Evolutionary conservation across 495 filamentous ascomycete genomes (phyloP), one percentile per base, ranked within the genome.

Genomic region (Chaetomium cochliodes): DNA sequence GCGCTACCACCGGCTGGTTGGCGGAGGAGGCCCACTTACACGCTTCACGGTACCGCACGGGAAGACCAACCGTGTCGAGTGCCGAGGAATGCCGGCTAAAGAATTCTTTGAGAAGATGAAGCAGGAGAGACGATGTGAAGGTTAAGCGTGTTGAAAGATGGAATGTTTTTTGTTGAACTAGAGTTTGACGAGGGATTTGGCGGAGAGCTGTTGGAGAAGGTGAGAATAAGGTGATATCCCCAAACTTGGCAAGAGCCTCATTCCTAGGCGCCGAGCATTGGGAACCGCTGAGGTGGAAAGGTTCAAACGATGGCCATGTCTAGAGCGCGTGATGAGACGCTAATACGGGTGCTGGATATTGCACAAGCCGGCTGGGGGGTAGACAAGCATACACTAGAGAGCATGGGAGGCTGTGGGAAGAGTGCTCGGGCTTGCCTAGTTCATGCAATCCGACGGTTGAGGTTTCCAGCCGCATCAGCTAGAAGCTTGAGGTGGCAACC

Each of bases 181-280:
- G 13, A n/a, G 18, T 16, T 37, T 9, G 22, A 44, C 41, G 13
- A 18, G 41, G 2, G 13, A n/a, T 12, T 28, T 26, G 13, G 53
- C 4, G 33, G 33, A 37, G 16, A 37, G 25, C 11, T 20, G 30
- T 18, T 22, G 18, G 23, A 51, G 22, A 51, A 26, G 23, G 41
- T 11, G 18, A 23, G 41, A 46, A 46, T 25, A 60, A 47, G 44
- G 41, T 28, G 42, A 50, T 18, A 22, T 33, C 58, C 12, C 25
- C 58, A 50, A 37, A 37, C 58, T 60, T 60, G 58, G 58, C 44
- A 60, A 60, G 58, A 60, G 58, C 58, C 58, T 47, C 58, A 47
- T 30, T 28, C 33, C n/a, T 50, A 6, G 37, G 56, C 23, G 39
- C 23, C 33, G 56, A 23, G 25, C 26, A 15, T 26, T 22, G 58